Conservation (phyloP, 2,329 filamentous ascomycete species). For the Zymoseptoria ardabiliae region DNA sequence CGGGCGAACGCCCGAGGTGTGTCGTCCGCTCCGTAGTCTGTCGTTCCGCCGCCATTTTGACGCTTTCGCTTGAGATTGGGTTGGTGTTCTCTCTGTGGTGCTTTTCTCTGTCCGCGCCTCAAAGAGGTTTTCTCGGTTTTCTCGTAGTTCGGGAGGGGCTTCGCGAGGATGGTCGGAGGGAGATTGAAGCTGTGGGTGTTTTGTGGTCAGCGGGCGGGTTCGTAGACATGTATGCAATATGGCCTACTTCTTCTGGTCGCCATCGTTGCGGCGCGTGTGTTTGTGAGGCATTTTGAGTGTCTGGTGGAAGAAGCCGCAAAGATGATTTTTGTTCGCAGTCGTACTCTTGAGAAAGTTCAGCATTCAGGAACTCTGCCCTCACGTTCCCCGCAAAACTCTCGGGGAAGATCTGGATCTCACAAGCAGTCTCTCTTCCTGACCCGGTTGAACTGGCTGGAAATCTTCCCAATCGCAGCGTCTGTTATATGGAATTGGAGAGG, state of each 20-base stretch:
- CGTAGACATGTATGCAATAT: constrained; percentile 18
- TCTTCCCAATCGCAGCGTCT: no score
- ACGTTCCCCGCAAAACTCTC: neutral
- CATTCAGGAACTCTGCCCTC: neutral
- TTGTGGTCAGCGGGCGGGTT: constrained; percentile 40
- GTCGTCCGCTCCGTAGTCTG: constrained; percentile 59
- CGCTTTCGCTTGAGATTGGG: constrained; percentile 25
- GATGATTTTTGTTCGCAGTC: neutral
- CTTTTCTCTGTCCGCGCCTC: constrained; percentile 23
- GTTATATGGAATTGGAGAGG: no score
- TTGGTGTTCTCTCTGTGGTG: constrained; percentile 13
- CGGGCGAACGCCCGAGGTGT: constrained; percentile 81
- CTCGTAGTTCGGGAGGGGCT: constrained; percentile 51
- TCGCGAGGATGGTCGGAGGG: constrained; percentile 53
- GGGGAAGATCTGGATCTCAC: neutral
- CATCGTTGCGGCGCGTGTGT: constrained; percentile 26
- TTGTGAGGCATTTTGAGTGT: constrained; percentile 24
- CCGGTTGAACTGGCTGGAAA: no score
- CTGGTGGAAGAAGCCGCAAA: neutral
- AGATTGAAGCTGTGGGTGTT: constrained; percentile 46
- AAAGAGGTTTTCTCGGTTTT: constrained; percentile 25
- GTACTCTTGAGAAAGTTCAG: neutral
- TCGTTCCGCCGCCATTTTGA: constrained; percentile 30
- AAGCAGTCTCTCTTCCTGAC: no score
- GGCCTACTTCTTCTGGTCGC: constrained; percentile 32